Percentiles rank a stretch among this genome's conserved stretches.
phyloP scores from a whole-genome alignment of 2,329 filamentous ascomycete species.

The Trichoderma afroharzianum region DNA sequence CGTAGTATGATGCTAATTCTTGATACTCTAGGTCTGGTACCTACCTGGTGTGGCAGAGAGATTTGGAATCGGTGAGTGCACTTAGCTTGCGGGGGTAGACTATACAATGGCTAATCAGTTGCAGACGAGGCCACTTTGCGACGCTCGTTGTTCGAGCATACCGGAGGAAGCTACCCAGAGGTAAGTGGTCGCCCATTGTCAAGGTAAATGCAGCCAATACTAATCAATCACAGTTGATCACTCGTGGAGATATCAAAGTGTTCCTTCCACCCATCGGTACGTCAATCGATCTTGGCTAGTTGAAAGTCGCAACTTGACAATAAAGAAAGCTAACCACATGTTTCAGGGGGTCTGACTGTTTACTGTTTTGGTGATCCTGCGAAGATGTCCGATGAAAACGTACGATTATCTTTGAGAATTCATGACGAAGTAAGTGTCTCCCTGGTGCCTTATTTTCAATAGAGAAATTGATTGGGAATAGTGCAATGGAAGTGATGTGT shows the following conservation, averaged over 20 bases:
- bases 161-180: slow-evolving; percentile 93
- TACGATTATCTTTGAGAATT: slow-evolving; percentile 76
- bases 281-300: slow-evolving; percentile 7
- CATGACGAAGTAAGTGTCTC: slow-evolving; percentile 56
- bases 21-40: slow-evolving; percentile 61
- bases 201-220: background rate
- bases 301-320: too few species aligned
- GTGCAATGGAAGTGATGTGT: slow-evolving; percentile 97
- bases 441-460: background rate
- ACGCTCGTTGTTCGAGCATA: slow-evolving; percentile 88
- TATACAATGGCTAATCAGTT: slow-evolving; percentile 26
- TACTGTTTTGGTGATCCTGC: slow-evolving; percentile 96
- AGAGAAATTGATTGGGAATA: slow-evolving; percentile 26
- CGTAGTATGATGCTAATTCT: background rate
- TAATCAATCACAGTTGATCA: slow-evolving; percentile 63
- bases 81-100: background rate
- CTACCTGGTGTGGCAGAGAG: slow-evolving; percentile 83
- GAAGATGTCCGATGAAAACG: slow-evolving; percentile 85
- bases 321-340: background rate
- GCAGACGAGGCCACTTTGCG: slow-evolving; percentile 80
- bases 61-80: slow-evolving; percentile 75
- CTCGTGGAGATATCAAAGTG: slow-evolving; percentile 87
- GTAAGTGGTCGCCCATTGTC: slow-evolving; percentile 30
- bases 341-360: slow-evolving; percentile 75
- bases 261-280: slow-evolving; percentile 89